phyloP scores from a whole-genome alignment of 2,329 filamentous ascomycete species.

The Cladophialophora immunda region DNA sequence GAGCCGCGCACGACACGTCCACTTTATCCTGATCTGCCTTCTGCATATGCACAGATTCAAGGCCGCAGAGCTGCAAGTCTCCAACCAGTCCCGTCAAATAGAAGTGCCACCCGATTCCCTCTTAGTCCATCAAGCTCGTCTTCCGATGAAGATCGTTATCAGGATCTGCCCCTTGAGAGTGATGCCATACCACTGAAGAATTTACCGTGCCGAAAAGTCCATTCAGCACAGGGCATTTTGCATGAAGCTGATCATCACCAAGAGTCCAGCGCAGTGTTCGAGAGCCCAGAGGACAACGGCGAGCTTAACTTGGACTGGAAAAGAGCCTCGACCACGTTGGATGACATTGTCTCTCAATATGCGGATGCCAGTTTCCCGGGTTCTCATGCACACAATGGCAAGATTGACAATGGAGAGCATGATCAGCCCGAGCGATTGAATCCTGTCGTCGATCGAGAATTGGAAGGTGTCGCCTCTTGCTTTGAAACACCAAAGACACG shows the following conservation, averaged over 20 bases:
- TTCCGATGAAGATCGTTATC: conserved; percentile 24
- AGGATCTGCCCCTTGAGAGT: conserved; percentile 5
- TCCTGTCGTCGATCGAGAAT: neutral
- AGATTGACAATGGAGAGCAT: neutral
- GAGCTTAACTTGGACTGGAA: neutral
- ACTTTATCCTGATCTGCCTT: conserved; percentile 31
- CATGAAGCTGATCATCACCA: conserved; percentile 30
- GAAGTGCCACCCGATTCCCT: conserved; percentile 27
- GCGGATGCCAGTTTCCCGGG: conserved; percentile 9
- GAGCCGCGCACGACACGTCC: conserved; percentile 23
- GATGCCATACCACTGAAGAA: conserved; percentile 22
- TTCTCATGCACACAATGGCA: neutral
- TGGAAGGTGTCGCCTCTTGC: neutral
- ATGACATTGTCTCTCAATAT: conserved; percentile 36
- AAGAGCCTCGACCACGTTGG: conserved; percentile 25
- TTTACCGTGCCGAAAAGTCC: conserved; percentile 24
- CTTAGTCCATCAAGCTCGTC: conserved; percentile 30
- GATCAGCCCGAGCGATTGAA: neutral
- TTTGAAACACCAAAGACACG: neutral
- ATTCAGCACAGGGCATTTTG: conserved; percentile 30
- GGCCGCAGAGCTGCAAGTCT: conserved; percentile 25
- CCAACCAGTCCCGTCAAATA: conserved; percentile 5
- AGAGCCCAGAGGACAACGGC: conserved; percentile 19
- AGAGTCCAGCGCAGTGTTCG: conserved; percentile 36
- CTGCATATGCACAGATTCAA: conserved; percentile 32